Conservation (phyloP, 768 basidiomycete species). For the Heimioporus sp. region DNA sequence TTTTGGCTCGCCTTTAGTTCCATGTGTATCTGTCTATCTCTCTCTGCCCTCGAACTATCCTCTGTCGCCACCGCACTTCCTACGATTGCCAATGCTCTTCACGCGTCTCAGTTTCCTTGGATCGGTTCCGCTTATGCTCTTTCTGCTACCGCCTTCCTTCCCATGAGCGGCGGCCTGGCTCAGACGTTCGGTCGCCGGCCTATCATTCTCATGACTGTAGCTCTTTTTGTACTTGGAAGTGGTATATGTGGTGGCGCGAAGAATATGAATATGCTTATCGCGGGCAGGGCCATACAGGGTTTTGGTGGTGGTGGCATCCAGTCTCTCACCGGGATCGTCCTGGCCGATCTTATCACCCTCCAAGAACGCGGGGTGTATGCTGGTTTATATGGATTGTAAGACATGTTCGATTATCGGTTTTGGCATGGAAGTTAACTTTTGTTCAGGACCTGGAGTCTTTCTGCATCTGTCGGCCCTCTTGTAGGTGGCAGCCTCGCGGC, state of each 20-base stretch:
- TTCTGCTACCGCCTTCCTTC: slow-evolving; percentile 39
- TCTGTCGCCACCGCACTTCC: slow-evolving; percentile 42
- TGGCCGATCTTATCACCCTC: slow-evolving; percentile 47
- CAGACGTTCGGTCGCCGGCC: slow-evolving; percentile 41
- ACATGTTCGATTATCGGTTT: neutral
- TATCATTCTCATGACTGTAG: slow-evolving; percentile 29
- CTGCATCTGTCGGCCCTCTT: slow-evolving; percentile 34
- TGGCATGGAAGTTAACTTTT: no score
- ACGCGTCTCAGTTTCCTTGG: slow-evolving; percentile 43
- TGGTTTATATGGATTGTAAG: slow-evolving; percentile 38
- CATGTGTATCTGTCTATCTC: slow-evolving; percentile 26
- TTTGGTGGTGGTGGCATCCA: slow-evolving; percentile 41
- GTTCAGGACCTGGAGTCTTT: slow-evolving; percentile 35
- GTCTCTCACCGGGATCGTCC: slow-evolving; percentile 38
- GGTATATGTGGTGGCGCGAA: slow-evolving; percentile 41
- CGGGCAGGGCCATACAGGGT: slow-evolving; percentile 40
- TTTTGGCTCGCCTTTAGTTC: slow-evolving; percentile 34
- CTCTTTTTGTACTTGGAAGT: slow-evolving; percentile 41
- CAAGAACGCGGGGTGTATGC: slow-evolving; percentile 40
- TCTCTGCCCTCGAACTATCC: slow-evolving; percentile 31
- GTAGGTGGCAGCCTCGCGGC: slow-evolving; percentile 36
- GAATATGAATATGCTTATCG: slow-evolving; percentile 42
- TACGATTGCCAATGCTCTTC: slow-evolving; percentile 38
- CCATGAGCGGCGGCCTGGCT: slow-evolving; percentile 37
- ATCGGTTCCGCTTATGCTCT: slow-evolving; percentile 44